A percentile compares a stretch with the other conserved stretches of the same genome.
These are phyloP conservation scores for Hamamelis virginiana DNA, from an alignment of 164 flowering plant species.

Conservation along the genomic window DNA sequence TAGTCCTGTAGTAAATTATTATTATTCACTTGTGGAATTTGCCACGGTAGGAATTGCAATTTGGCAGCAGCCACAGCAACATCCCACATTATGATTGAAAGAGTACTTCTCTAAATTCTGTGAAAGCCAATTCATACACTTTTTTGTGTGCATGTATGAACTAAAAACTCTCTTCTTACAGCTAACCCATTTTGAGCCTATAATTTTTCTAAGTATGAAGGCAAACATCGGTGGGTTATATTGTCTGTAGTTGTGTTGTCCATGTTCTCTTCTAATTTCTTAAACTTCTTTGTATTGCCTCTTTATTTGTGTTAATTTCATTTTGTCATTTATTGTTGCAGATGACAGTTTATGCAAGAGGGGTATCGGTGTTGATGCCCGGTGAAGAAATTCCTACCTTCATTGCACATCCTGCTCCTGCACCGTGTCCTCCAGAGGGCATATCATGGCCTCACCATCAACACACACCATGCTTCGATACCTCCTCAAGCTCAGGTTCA, in stretches of 20 bases:
- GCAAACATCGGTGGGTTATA: neutral
- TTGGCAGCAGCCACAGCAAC: neutral
- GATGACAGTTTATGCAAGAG: conserved; percentile 67
- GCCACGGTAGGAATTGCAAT: neutral
- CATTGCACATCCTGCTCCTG: conserved; percentile 84
- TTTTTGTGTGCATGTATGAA: neutral
- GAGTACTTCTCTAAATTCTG: too few species aligned
- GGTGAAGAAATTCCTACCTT: conserved; percentile 79
- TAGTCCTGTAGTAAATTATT: neutral
- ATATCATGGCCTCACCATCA: conserved; percentile 53
- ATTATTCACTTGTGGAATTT: neutral
- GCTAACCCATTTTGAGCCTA: neutral
- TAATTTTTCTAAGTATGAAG: neutral
- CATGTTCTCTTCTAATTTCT: neutral
- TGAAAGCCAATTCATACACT: too few species aligned
- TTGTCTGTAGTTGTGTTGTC: neutral
- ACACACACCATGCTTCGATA: conserved; percentile 9
- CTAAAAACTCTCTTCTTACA: neutral
- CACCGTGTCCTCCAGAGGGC: conserved; percentile 56
- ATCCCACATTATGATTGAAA: too few species aligned
- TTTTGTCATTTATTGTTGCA: conserved; percentile 24
- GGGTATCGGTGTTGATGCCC: conserved; percentile 92
- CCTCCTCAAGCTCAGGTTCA: conserved; percentile 5
- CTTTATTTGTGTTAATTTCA: too few species aligned
- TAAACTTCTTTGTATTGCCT: neutral